Base-by-base conservation (phyloP, 352 stramenopile genomes). In the Globisporangium cystogenes region DNA sequence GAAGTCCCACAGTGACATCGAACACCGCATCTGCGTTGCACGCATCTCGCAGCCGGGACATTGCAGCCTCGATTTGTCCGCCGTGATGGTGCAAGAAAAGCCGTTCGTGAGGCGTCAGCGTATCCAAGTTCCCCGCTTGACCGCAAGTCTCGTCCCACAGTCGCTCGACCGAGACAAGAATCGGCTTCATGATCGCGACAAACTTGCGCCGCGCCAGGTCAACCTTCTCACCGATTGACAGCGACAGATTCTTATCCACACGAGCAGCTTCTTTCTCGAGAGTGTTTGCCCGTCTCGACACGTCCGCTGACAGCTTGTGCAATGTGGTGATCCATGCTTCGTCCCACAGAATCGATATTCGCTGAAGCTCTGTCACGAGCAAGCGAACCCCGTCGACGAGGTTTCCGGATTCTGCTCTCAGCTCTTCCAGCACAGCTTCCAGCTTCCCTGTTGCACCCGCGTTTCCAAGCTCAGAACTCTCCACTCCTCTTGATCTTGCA, bases 341-440 rank as follows among this genome's bases (percentile, higher is more conserved):
- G 42, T 95, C 85, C 83, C 83, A 95, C 40, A 95, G 53, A 40
- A 93, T 67, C 1, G 85, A 82, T 39, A 95, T 76, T 23, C 85
- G 77, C 52, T 82, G 72, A 24, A 95, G 60, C 54, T 95, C 85
- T 1, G 68, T 74, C 39, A 93, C 67, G 7, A 95, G 53, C 46
- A 84, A 48, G 14, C 65, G 62, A n/a, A 92, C 77, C 14, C 71
- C 72, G 31, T 76, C 64, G 2, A 86, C 66, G 41, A 91, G 61
- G 2, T 72, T 60, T 45, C 52, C 26, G 12, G 71, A 77, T 15
- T 69, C 61, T 15, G 52, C 52, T 21, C 68, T 62, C 21, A 91
- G 51, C 46, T 79, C 74, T 4, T 60, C 33, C 4, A 86, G 60
- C 7, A 91, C 62, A 18, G 62, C 61, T 49, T 55, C 53, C 66